phyloP scores from a whole-genome alignment of 1,284 basidiomycete species.

The Marasmius tenuissimus region DNA sequence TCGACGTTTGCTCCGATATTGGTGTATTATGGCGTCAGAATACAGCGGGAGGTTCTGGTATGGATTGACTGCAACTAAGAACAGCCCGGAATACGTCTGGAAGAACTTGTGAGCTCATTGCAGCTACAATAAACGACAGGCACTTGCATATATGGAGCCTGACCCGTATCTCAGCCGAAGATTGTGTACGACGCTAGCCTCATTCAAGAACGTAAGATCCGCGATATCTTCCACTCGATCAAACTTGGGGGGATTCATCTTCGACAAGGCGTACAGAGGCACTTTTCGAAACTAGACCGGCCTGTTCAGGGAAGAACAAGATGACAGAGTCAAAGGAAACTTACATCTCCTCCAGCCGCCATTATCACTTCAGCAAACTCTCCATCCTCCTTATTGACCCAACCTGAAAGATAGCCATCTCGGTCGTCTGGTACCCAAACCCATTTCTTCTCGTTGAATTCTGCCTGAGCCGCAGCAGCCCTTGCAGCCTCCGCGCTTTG shows the following conservation, averaged over 20 bases:
- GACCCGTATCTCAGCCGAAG: conserved; percentile 89
- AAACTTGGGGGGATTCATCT: conserved; percentile 99
- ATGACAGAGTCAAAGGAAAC: conserved; percentile 18
- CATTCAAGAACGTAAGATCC: conserved; percentile 96
- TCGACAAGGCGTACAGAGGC: conserved; percentile 78
- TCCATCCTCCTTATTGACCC: conserved; percentile 84
- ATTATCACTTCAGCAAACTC: conserved; percentile 80
- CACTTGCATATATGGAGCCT: conserved; percentile 91
- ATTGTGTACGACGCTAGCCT: conserved; percentile 98
- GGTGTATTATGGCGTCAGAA: conserved; percentile 87
- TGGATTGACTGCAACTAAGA: conserved; percentile 98
- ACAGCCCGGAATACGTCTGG: conserved; percentile 95
- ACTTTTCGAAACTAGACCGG: conserved; percentile 64
- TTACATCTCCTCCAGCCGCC: conserved; percentile 77
- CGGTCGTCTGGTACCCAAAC: conserved; percentile 92
- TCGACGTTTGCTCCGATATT: conserved; percentile 89
- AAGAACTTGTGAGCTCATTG: conserved; percentile 5
- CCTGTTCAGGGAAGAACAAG: conserved; percentile 2
- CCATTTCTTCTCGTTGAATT: conserved; percentile 97
- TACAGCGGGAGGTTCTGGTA: conserved; percentile 94
- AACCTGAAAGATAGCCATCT: conserved; percentile 89
- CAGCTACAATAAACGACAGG: conserved; percentile 4
- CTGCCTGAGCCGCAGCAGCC: conserved; percentile 86
- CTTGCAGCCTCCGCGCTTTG: conserved; percentile 71
- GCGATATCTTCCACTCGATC: conserved; percentile 98